phyloP scores from a whole-genome alignment of 257 asterid genomes.

The Lantana camara region DNA sequence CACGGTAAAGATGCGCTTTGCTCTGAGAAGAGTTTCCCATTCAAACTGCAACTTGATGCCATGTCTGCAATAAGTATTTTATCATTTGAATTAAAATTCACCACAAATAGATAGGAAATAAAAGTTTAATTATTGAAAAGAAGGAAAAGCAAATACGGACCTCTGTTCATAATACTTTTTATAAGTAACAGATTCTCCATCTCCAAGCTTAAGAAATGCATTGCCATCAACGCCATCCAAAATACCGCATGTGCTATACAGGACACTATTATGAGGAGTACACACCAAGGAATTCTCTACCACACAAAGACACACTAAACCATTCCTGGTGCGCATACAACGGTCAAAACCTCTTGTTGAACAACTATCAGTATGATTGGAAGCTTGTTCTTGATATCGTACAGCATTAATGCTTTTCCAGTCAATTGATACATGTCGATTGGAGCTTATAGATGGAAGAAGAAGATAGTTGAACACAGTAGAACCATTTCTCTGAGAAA shows the following conservation, averaged over 20 bases:
- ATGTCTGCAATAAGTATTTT: conserved; percentile 47
- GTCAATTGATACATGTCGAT: conserved; percentile 34
- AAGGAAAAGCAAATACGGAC: conserved; percentile 34
- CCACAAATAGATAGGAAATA: not conserved
- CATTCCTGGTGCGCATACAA: conserved; percentile 47
- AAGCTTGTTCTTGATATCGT: conserved; percentile 11
- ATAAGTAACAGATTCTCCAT: conserved; percentile 51
- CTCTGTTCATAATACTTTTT: conserved; percentile 41
- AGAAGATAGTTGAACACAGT: conserved; percentile 57
- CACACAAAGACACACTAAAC: conserved; percentile 57
- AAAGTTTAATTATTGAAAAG: not conserved
- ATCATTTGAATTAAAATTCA: not conserved
- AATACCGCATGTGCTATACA: conserved; percentile 51
- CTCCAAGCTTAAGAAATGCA: conserved; percentile 41
- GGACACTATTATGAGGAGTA: conserved; percentile 63
- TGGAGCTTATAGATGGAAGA: conserved; percentile 47
- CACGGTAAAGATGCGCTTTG: conserved; percentile 40
- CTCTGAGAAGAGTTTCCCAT: conserved; percentile 52
- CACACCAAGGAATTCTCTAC: conserved; percentile 63
- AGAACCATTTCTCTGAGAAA: conserved; percentile 18
- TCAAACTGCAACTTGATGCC: conserved; percentile 48
- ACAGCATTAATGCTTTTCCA: conserved; percentile 58
- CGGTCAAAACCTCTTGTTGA: conserved; percentile 19
- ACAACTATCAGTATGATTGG: conserved; percentile 25
- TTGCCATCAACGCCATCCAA: conserved; percentile 46